A percentile compares a stretch with the other conserved stretches of the same genome.
Conservation (phyloP, 176 grass and related monocot genomes). For the Secale cereale region DNA sequence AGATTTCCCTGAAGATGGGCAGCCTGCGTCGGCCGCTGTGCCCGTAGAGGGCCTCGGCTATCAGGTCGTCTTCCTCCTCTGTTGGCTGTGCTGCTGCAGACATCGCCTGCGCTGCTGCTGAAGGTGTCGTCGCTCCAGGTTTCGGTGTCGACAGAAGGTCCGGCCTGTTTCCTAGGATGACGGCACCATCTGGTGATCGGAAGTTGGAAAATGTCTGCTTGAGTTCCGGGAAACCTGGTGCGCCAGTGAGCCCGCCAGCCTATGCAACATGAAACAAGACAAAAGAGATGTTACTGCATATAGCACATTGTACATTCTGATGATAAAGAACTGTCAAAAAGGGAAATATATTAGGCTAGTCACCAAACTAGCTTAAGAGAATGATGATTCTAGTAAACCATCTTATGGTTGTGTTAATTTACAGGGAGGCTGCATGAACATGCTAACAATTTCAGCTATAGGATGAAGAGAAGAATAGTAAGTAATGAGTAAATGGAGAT, state of each 20-base stretch:
- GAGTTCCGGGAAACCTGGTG: slow-evolving; percentile 11
- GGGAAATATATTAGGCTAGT: neutral
- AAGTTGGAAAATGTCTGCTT: neutral
- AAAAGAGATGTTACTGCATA: neutral
- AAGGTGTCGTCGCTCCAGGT: neutral
- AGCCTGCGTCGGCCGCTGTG: slow-evolving; percentile 17
- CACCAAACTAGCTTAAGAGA: neutral
- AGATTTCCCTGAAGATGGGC: slow-evolving; percentile 45
- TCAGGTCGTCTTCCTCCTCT: neutral
- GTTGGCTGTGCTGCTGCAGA: neutral
- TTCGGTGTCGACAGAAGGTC: slow-evolving; percentile 7
- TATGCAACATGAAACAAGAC: slow-evolving; percentile 20
- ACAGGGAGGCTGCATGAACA: slow-evolving; percentile 1
- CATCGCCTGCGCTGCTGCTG: neutral
- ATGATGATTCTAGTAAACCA: neutral
- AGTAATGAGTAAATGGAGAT: neutral
- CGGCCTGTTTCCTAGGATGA: neutral
- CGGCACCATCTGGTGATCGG: neutral
- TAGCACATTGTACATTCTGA: neutral
- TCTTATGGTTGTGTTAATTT: neutral
- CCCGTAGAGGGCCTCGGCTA: slow-evolving; percentile 32
- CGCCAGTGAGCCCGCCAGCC: neutral
- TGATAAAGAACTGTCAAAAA: neutral
- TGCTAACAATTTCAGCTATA: neutral
- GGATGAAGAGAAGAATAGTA: neutral